Base-by-base conservation (phyloP, 805 yeast species). In the Candida sphagnicola region DNA sequence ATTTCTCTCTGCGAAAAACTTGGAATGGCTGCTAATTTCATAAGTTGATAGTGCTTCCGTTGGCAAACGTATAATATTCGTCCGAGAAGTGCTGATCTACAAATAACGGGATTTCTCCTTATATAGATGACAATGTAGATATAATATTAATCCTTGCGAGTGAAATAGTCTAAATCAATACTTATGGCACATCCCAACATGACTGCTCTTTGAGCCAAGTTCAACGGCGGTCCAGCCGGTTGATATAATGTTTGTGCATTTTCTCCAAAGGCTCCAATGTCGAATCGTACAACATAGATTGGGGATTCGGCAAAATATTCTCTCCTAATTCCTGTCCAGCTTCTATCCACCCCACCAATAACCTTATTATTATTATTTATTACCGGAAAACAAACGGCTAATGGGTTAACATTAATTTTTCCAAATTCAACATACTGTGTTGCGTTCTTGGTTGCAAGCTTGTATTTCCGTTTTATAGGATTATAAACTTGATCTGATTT, bases 241-340 rank as follows among this genome's bases (percentile, higher is more conserved):
- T 80, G 77, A 46, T 79, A 78, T 25, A 66, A 47, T 24, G 64
- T 69, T n/a, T 71, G 78, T 49, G 80, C 60, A 0, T 82, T 86
- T 3, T 31, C 14, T 17, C 67, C 72, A 47, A 83, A 82, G 45
- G 85, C 71, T 15, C 69, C 69, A 1, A 84, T 82, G 51, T 86
- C 95, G 85, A 89, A 84, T 42, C 96, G 64, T 19, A 91, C 63
- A 19, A 90, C 77, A 59, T 91, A 91, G 1, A 88, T 90, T 44
- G 98, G 97, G 0, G 96, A 85, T 59, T 93, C 98, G 0, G 97
- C 90, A 53, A 91, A 83, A 51, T 90, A 62, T 57, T 93, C 99
- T 52, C 97, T 74, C 2, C 95, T 95, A 29, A 93, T 63, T 0
- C 99, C 99, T 4, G 85, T 95, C 93, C 96, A 93, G 59, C 89